Conservation (phyloP, 2,329 filamentous ascomycete genomes). For the Trichoderma sp. region DNA sequence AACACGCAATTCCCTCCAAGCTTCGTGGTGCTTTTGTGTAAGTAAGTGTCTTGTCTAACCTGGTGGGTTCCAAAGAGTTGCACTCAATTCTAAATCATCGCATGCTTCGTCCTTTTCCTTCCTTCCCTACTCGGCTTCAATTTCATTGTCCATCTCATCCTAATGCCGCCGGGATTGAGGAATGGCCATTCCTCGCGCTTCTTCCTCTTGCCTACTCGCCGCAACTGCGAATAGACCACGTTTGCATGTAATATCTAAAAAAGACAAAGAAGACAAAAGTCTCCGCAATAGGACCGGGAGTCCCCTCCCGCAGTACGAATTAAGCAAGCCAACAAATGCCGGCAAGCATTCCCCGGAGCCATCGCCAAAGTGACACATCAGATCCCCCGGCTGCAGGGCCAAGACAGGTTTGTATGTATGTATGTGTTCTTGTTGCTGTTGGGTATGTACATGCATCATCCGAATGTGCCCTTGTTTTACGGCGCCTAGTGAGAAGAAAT, state of each 20-base stretch:
- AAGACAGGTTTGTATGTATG: background rate
- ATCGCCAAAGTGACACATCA: constrained; percentile 16
- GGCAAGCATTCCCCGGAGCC: constrained; percentile 24
- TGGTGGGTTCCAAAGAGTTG: too few species aligned
- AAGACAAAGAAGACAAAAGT: background rate
- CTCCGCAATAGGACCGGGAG: constrained; percentile 25
- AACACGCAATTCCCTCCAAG: constrained; percentile 4
- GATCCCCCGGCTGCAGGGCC: background rate
- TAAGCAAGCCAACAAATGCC: constrained; percentile 6
- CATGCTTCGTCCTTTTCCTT: too few species aligned
- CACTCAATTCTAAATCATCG: too few species aligned
- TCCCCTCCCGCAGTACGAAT: constrained; percentile 1
- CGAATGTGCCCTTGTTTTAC: too few species aligned
- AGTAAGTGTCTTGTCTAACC: too few species aligned
- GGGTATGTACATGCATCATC: background rate
- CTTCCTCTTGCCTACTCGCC: too few species aligned
- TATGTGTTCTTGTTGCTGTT: background rate
- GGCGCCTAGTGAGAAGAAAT: background rate
- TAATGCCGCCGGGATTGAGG: too few species aligned
- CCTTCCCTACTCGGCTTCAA: too few species aligned
- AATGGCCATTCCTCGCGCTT: too few species aligned
- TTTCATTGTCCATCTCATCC: too few species aligned
- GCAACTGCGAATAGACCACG: too few species aligned
- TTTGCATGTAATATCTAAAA: too few species aligned
- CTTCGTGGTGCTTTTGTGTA: constrained; percentile 3